phyloP scores from a whole-genome alignment of 2,329 filamentous ascomycete genomes.

The Blastomyces gilchristii region DNA sequence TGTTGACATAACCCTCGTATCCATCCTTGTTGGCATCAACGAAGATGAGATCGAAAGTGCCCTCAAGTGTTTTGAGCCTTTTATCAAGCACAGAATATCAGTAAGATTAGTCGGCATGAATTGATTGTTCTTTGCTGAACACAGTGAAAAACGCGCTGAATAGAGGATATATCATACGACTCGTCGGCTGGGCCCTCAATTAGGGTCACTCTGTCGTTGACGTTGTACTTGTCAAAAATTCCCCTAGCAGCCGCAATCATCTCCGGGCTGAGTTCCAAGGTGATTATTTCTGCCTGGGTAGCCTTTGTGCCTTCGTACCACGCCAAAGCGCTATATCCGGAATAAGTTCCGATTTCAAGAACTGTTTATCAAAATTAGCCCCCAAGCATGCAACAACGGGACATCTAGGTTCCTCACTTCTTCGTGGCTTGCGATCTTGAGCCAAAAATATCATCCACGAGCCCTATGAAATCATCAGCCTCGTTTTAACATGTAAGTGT shows the following conservation, averaged over 20 bases:
- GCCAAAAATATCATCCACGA: slow-evolving; percentile 2
- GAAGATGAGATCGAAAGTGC: not conserved
- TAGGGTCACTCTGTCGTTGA: not conserved
- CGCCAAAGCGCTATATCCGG: not conserved
- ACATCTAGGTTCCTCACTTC: not conserved
- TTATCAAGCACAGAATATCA: not conserved
- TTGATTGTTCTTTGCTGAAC: not conserved
- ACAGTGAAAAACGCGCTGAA: not conserved
- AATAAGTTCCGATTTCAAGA: not conserved
- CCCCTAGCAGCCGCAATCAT: not conserved
- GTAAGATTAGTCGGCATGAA: not conserved
- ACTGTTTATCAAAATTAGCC: not conserved
- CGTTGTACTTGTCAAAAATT: not conserved
- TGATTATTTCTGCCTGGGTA: not conserved
- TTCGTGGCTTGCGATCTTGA: slow-evolving; percentile 1
- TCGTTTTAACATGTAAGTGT: not conserved
- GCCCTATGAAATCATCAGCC: not conserved
- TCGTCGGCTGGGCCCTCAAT: not conserved
- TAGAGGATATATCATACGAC: not conserved
- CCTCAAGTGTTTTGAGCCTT: not conserved
- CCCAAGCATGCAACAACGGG: not conserved
- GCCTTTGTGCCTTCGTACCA: not conserved
- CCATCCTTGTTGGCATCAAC: slow-evolving; percentile 2
- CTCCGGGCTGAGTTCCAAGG: slow-evolving; percentile 1
- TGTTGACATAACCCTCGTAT: not conserved